phyloP scores from a whole-genome alignment of 139 green algal species.

The Chlorella sp. region DNA sequence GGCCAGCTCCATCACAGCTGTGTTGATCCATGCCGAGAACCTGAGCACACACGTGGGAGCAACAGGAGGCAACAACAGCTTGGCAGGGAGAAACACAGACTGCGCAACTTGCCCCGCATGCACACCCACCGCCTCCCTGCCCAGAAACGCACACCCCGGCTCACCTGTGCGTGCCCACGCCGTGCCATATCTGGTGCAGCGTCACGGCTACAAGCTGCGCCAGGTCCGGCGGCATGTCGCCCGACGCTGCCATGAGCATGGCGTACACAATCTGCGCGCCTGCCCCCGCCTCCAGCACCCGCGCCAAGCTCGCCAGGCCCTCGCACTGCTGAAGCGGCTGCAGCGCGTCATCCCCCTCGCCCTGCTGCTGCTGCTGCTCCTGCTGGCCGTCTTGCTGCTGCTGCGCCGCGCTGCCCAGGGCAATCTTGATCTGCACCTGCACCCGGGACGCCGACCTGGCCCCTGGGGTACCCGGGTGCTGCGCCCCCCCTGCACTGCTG shows the following conservation, averaged over 20 bases:
- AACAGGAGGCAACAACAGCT: not conserved
- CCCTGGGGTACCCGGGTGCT: too few relatives aligned
- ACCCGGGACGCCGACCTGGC: not conserved
- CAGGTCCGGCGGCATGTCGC: constrained; percentile 47
- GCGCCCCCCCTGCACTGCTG: too few relatives aligned
- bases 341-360: not conserved
- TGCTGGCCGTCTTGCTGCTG: too few relatives aligned
- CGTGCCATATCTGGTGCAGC: constrained; percentile 37
- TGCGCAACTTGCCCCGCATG: too few relatives aligned
- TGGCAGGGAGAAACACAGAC: not conserved
- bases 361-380: not conserved
- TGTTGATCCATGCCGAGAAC: constrained; percentile 20
- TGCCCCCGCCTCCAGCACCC: constrained; percentile 8
- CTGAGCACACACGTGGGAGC: not conserved
- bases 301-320: constrained; percentile 3
- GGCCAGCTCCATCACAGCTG: constrained; percentile 18
- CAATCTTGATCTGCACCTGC: not conserved
- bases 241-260: constrained; percentile 33
- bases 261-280: constrained; percentile 22
- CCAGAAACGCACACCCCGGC: not conserved
- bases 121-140: too few relatives aligned
- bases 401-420: not conserved
- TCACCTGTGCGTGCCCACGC: constrained; percentile 19
- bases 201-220: constrained; percentile 27
- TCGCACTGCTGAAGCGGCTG: not conserved